Evolutionary conservation across 805 yeast species (phyloP).

Genomic region (Barnettozyma siamensis): DNA sequence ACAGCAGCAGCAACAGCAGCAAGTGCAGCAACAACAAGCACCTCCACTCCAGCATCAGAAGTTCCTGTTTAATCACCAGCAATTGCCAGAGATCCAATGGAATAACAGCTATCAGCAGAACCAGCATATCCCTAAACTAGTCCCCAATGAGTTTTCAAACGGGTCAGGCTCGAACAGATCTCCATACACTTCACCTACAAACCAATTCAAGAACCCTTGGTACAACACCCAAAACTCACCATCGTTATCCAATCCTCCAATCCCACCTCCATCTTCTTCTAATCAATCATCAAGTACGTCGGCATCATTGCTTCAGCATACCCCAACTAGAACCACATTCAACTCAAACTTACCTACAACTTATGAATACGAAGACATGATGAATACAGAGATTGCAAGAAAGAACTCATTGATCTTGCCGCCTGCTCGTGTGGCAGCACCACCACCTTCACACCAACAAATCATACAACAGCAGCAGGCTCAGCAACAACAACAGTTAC

Average conservation of each 20-base stretch:
- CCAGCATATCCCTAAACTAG: conserved; percentile 13
- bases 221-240: conserved; percentile 15
- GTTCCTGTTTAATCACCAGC: background rate
- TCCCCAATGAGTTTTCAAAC: conserved; percentile 14
- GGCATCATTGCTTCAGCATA: conserved; percentile 9
- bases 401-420: conserved; percentile 30
- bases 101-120: conserved; percentile 18
- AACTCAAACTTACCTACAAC: conserved; percentile 41
- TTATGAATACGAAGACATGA: conserved; percentile 36
- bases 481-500: background rate
- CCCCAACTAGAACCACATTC: conserved; percentile 20
- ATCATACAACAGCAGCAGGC: background rate
- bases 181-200: conserved; percentile 26
- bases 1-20: no score
- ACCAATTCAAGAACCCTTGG: conserved; percentile 27
- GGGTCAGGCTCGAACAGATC: conserved; percentile 9
- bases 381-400: conserved; percentile 12
- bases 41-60: conserved; percentile 5
- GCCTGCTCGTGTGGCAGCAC: conserved; percentile 41
- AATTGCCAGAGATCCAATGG: conserved; percentile 20
- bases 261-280: conserved; percentile 4
- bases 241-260: conserved; percentile 2
- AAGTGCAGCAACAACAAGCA: no score
- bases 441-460: conserved; percentile 29
- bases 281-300: conserved; percentile 1